These are phyloP conservation scores for Hypocrella siamensis DNA, from an alignment of 2,329 filamentous ascomycete species.

Conservation along the genomic window DNA sequence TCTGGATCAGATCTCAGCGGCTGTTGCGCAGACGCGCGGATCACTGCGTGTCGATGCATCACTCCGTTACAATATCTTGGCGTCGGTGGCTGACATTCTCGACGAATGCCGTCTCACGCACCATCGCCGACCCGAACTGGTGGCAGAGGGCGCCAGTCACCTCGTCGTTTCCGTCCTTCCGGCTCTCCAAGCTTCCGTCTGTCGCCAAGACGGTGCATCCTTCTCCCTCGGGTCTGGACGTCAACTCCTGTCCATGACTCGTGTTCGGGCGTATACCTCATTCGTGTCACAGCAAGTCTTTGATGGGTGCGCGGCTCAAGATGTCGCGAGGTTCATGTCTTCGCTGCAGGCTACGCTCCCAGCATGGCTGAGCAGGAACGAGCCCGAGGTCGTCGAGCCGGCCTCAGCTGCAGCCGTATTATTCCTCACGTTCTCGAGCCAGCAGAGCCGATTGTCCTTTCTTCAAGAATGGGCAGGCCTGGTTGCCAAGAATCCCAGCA, in stretches of 20 bases:
- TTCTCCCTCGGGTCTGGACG: slow-evolving; percentile 8
- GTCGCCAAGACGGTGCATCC: slow-evolving; percentile 4
- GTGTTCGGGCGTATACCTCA: slow-evolving; percentile 6
- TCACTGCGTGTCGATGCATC: slow-evolving; percentile 7
- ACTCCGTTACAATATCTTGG: slow-evolving; percentile 14
- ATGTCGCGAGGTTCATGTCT: slow-evolving; percentile 9
- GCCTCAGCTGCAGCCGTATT: slow-evolving; percentile 35
- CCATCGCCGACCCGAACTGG: slow-evolving; percentile 46
- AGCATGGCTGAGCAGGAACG: slow-evolving; percentile 32
- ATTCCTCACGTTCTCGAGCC: slow-evolving; percentile 28
- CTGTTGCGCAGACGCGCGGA: slow-evolving; percentile 7
- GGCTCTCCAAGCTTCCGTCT: slow-evolving; percentile 23
- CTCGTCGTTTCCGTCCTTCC: slow-evolving; percentile 39
- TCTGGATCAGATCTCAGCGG: slow-evolving; percentile 27
- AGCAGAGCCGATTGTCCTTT: slow-evolving; percentile 18
- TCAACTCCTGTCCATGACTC: slow-evolving; percentile 8
- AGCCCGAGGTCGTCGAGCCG: slow-evolving; percentile 31
- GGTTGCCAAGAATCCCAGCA: slow-evolving; percentile 18
- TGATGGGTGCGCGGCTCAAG: neutral
- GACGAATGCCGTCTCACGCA: slow-evolving; percentile 22
- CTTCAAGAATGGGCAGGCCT: slow-evolving; percentile 30
- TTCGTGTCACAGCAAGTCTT: slow-evolving; percentile 10
- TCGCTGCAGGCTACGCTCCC: slow-evolving; percentile 19
- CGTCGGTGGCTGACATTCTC: slow-evolving; percentile 19
- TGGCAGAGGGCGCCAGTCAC: slow-evolving; percentile 45